Percentiles rank a stretch among this genome's conserved stretches.
Evolutionary conservation across 2,329 filamentous ascomycete species (phyloP).

Genomic region (Geosmithia flava): DNA sequence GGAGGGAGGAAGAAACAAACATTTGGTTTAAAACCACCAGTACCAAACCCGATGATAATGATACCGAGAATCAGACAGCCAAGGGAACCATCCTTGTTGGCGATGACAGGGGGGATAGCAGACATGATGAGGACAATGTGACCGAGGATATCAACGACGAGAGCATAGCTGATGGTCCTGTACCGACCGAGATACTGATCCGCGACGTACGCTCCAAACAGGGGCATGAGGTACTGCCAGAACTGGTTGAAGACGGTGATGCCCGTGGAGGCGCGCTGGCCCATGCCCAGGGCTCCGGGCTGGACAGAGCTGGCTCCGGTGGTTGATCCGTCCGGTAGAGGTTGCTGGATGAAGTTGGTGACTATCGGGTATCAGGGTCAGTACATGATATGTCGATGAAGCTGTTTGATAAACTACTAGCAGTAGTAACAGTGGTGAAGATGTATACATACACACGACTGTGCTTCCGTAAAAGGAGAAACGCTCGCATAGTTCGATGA

Average conservation of each 20-base stretch:
- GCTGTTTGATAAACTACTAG: neutral
- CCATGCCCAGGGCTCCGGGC: slow-evolving; percentile 43
- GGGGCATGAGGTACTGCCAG: slow-evolving; percentile 47
- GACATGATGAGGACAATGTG: slow-evolving; percentile 55
- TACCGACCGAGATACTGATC: slow-evolving; percentile 55
- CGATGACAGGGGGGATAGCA: slow-evolving; percentile 50
- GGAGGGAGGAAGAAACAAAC: too few relatives aligned
- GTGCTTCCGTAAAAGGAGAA: slow-evolving; percentile 62
- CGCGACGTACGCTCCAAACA: slow-evolving; percentile 37
- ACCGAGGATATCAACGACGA: slow-evolving; percentile 49
- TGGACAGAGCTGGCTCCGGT: slow-evolving; percentile 35
- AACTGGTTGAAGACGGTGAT: slow-evolving; percentile 33
- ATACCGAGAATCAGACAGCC: slow-evolving; percentile 52
- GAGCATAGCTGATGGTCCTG: slow-evolving; percentile 53
- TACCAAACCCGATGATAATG: slow-evolving; percentile 42
- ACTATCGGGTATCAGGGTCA: slow-evolving; percentile 11
- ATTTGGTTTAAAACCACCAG: slow-evolving; percentile 66
- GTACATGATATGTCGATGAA: neutral
- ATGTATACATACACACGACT: slow-evolving; percentile 42
- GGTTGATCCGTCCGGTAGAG: slow-evolving; percentile 38
- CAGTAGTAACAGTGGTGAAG: neutral
- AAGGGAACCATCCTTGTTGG: slow-evolving; percentile 40
- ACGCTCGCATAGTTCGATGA: slow-evolving; percentile 59
- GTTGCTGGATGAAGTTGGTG: slow-evolving; percentile 52
- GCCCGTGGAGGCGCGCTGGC: slow-evolving; percentile 36